A percentile compares a stretch with the other conserved stretches of the same genome.
phyloP scores from a whole-genome alignment of 2,329 filamentous ascomycete species.

The Cucurbitaria berberidis region DNA sequence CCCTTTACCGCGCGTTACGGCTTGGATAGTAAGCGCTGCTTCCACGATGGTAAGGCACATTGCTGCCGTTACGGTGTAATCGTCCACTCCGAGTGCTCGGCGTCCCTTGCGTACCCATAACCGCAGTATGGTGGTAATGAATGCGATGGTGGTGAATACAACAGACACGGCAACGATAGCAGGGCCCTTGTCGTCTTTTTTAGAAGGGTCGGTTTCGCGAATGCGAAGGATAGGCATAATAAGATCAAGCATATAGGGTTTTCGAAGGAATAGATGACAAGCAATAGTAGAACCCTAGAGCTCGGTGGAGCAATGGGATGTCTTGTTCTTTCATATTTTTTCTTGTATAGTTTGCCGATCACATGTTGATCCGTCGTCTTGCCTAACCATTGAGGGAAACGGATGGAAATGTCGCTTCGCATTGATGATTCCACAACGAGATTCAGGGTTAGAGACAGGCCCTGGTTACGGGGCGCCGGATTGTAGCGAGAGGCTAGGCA shows the following conservation, averaged over 20 bases:
- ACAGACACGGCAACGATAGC: conserved; percentile 2
- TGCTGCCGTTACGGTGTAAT: conserved; percentile 4
- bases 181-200: conserved; percentile 2
- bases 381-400: too few species aligned
- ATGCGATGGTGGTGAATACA: conserved; percentile 1
- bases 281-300: background rate
- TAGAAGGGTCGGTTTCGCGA: conserved; percentile 1
- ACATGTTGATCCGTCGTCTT: too few species aligned
- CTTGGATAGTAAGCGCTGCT: conserved; percentile 4
- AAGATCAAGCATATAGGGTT: background rate
- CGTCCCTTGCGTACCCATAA: conserved; percentile 3
- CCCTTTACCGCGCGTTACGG: conserved; percentile 3
- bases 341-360: background rate
- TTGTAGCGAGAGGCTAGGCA: too few species aligned
- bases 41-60: conserved; percentile 4
- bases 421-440: background rate
- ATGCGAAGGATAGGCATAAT: conserved; percentile 1
- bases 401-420: too few species aligned
- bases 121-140: conserved; percentile 4
- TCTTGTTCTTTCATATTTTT: too few species aligned
- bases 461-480: background rate
- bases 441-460: background rate
- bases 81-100: conserved; percentile 5
- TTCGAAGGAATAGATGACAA: background rate
- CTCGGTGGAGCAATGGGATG: background rate